phyloP scores from a whole-genome alignment of 108 stramenopile genomes.

The Nitzschia palea region DNA sequence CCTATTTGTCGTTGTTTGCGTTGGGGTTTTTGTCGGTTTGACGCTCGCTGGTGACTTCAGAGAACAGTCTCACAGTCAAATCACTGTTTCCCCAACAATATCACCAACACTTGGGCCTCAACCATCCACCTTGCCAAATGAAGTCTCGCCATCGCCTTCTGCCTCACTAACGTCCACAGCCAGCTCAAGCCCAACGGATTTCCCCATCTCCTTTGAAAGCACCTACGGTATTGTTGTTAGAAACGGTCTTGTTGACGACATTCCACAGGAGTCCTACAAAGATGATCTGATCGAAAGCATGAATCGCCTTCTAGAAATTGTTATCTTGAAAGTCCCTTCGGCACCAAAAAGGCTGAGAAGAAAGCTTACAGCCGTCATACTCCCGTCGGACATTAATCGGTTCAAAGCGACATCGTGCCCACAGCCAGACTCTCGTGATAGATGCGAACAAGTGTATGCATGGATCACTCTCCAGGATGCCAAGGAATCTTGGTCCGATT shows the following conservation, averaged over 20 bases:
- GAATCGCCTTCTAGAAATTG: slow-evolving; percentile 19
- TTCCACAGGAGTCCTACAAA: slow-evolving; percentile 16
- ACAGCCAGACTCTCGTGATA: not conserved
- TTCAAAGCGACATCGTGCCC: slow-evolving; percentile 2
- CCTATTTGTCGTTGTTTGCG: too few species aligned
- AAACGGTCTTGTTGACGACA: slow-evolving; percentile 19
- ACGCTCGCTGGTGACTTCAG: too few species aligned
- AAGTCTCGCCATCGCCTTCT: slow-evolving; percentile 3
- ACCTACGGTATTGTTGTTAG: slow-evolving; percentile 13
- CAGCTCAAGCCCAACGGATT: not conserved
- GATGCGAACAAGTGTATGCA: slow-evolving; percentile 25
- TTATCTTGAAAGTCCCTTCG: not conserved
- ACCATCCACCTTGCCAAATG: not conserved
- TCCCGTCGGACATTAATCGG: slow-evolving; percentile 18
- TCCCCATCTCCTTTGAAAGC: slow-evolving; percentile 5
- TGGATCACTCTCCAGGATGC: slow-evolving; percentile 25
- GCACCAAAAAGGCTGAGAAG: not conserved
- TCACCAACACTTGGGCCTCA: not conserved
- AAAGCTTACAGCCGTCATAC: not conserved
- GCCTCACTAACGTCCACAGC: not conserved
- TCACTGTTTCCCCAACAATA: too few species aligned
- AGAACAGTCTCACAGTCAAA: too few species aligned
- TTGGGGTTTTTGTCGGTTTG: too few species aligned
- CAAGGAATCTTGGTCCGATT: slow-evolving; percentile 6
- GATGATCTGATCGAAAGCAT: slow-evolving; percentile 29